These are phyloP conservation scores for Colletotrichum paranaense DNA, from an alignment of 2,329 filamentous ascomycete species.

Conservation along the genomic window DNA sequence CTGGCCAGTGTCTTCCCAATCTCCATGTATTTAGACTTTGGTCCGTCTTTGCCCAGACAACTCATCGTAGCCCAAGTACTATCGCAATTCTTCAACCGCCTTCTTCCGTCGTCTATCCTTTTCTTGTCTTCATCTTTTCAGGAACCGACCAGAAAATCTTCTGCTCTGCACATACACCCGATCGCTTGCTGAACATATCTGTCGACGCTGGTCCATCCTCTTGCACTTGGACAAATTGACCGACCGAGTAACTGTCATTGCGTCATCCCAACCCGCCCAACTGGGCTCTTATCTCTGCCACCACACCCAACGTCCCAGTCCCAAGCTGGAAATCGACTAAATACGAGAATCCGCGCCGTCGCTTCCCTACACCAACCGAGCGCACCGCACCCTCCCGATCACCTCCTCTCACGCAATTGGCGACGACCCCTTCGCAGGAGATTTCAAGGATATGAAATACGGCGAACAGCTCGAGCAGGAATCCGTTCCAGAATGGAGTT, in stretches of 20 bases:
- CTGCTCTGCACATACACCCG: not conserved
- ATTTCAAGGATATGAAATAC: constrained; percentile 73
- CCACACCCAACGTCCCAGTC: not conserved
- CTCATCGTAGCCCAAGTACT: constrained; percentile 1
- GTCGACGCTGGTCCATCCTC: not conserved
- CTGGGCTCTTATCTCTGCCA: constrained; percentile 24
- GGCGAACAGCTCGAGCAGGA: constrained; percentile 78
- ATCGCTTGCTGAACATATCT: not conserved
- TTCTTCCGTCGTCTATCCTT: not conserved
- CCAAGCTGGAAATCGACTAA: constrained; percentile 25
- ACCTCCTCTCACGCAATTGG: constrained; percentile 18
- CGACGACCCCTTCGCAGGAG: constrained; percentile 14
- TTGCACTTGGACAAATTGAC: constrained; percentile 13
- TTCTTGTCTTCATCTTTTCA: not conserved
- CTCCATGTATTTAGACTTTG: constrained; percentile 33
- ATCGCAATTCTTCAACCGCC: not conserved
- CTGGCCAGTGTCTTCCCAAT: constrained; percentile 17
- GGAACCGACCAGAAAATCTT: not conserved
- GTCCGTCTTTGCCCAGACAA: constrained; percentile 15
- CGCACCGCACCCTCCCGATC: not conserved
- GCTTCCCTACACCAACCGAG: not conserved
- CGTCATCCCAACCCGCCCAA: constrained; percentile 25
- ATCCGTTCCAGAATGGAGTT: constrained; percentile 85
- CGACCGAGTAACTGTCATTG: constrained; percentile 29
- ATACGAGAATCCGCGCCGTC: constrained; percentile 27